Evolutionary conservation across 352 stramenopile genomes (phyloP).

Genomic region (Pythium dissotocum): DNA sequence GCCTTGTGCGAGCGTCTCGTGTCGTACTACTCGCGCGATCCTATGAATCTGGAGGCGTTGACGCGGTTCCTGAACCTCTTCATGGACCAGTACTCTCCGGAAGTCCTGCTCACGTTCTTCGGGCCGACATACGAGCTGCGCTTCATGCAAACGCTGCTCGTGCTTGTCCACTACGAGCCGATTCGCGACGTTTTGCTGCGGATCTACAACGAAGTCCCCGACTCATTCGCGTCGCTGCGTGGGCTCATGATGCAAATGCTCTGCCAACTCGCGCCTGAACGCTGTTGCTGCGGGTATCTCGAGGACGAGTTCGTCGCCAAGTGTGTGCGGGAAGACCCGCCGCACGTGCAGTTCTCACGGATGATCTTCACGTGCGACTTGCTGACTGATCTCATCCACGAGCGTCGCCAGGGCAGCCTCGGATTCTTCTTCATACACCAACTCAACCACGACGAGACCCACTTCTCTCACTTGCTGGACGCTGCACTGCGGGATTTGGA

Average conservation of each 20-base stretch:
- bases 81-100: conserved; percentile 73
- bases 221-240: conserved; percentile 21
- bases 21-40: conserved; percentile 51
- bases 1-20: conserved; percentile 39
- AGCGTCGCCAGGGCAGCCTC: conserved; percentile 55
- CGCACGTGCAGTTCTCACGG: conserved; percentile 54
- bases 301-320: conserved; percentile 12
- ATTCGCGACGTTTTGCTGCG: conserved; percentile 60
- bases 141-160: conserved; percentile 57
- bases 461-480: conserved; percentile 44
- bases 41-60: conserved; percentile 68
- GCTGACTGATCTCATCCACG: conserved; percentile 76
- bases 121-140: conserved; percentile 34
- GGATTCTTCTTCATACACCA: conserved; percentile 50
- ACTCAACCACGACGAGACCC: conserved; percentile 36
- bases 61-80: conserved; percentile 57
- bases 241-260: conserved; percentile 42
- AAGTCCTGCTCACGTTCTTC: conserved; percentile 53
- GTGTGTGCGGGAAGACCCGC: conserved; percentile 28
- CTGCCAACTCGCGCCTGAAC: conserved; percentile 53
- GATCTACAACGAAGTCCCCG: conserved; percentile 49
- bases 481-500: conserved; percentile 42
- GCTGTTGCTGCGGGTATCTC: conserved; percentile 3
- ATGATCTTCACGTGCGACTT: conserved; percentile 84
- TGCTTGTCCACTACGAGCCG: conserved; percentile 68